Evolutionary conservation across 495 filamentous ascomycete species (phyloP), one percentile per base, ranked within the genome.

Genomic region (Lepraria neglecta): DNA sequence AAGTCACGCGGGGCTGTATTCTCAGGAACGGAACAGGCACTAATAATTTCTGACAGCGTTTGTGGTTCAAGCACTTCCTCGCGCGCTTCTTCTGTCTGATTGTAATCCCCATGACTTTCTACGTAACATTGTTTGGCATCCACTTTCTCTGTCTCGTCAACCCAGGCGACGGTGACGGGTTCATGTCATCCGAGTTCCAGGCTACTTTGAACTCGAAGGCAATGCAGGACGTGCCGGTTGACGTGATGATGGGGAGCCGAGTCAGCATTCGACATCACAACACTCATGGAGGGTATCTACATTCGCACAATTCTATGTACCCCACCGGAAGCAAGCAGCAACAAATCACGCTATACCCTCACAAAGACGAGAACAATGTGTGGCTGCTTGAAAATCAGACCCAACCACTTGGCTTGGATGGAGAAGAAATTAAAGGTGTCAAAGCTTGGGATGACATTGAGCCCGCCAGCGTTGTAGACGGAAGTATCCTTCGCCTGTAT

Each of bases 171-270:
- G 94, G 94, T 48, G 94, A 98, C 72, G 94, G 94, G 57, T 98
- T 98, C 80, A 98, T 98, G 94, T 96, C 90, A 64, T 95, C 92
- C 38, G 95, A 98, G 72, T 98, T 98, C 77, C 95, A 97, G 73
- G 89, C 95, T 27, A 98, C 94, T 2, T 78, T 98, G 60, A 98
- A 97, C 74, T 92, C 87, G 46, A 97, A 97, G 76, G 83, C 79
- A 40, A 98, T 98, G 94, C 84, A 90, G 71, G 91, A 95, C 71
- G 91, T 96, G 19, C 86, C 94, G 0, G 94, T 89, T 4, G 92
- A 98, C 74, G 85, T 98, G 62, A 85, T 87, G 30, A 88, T 91
- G 69, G 94, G 94, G 46, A 94, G 90, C 68, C 85, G 88, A 46
- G 79, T 98, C 66, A 83, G 79, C 68, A 81, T 98, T 64, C 88